phyloP scores from a whole-genome alignment of 1,284 basidiomycete genomes.

The Moniliophthora roreri region DNA sequence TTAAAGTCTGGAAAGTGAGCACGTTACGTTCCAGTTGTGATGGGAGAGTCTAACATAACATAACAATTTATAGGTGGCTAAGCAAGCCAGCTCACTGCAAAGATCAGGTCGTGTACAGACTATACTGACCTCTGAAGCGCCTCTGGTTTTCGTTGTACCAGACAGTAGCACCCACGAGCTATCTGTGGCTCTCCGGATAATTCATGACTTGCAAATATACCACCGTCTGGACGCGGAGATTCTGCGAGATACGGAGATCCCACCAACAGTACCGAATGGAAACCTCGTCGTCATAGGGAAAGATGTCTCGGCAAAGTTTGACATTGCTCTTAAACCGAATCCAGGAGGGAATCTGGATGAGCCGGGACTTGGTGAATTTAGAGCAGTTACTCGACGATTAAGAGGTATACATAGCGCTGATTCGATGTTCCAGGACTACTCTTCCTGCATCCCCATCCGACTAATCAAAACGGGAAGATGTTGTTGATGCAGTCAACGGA shows the following conservation, averaged over 20 bases:
- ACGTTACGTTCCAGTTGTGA: neutral
- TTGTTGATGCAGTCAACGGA: conserved; percentile 65
- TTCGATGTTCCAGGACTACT: conserved; percentile 46
- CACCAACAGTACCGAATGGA: conserved; percentile 34
- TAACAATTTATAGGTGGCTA: neutral
- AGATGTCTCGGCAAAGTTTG: conserved; percentile 23
- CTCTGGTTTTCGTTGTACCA: conserved; percentile 58
- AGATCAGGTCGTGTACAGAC: conserved; percentile 60
- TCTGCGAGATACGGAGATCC: conserved; percentile 43
- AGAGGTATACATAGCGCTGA: neutral
- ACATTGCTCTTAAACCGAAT: neutral
- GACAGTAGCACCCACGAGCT: conserved; percentile 30
- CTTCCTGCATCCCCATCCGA: conserved; percentile 71
- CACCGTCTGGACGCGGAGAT: conserved; percentile 71
- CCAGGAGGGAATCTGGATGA: conserved; percentile 18
- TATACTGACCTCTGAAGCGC: conserved; percentile 54
- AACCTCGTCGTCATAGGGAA: conserved; percentile 62
- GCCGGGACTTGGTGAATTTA: conserved; percentile 27
- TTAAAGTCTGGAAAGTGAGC: conserved; percentile 22
- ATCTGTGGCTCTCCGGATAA: conserved; percentile 60
- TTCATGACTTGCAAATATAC: conserved; percentile 67
- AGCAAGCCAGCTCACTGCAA: conserved; percentile 22
- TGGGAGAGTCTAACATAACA: neutral
- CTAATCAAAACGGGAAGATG: conserved; percentile 33
- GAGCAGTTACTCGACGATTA: neutral